A percentile compares a stretch with the other conserved stretches of the same genome.
Conservation (phyloP, 1,139 yeast genomes). For the Saccharomyces uvarum region DNA sequence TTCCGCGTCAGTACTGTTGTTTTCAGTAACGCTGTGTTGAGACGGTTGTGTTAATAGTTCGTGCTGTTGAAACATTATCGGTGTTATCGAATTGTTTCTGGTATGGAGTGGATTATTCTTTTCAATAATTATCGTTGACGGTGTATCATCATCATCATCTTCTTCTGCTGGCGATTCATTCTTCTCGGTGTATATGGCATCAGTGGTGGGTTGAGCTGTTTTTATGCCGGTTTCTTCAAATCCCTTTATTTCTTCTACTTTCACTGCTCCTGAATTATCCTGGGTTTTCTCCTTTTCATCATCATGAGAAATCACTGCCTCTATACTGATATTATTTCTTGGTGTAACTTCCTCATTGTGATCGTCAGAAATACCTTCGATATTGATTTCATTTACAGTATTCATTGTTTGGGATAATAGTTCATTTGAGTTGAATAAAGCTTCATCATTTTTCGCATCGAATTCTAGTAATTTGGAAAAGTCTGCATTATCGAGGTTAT, state of each 20-base stretch:
- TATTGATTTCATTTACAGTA: slow-evolving; percentile 1
- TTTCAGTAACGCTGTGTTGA: not conserved
- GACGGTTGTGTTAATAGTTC: slow-evolving; percentile 9
- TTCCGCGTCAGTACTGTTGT: not conserved
- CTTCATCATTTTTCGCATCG: slow-evolving; percentile 22
- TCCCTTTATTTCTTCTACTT: not conserved
- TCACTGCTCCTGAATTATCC: not conserved
- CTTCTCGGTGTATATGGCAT: not conserved
- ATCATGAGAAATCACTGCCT: not conserved
- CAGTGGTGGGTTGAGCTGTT: not conserved
- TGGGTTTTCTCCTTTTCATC: not conserved
- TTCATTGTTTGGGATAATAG: slow-evolving; percentile 5
- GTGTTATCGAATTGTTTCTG: slow-evolving; percentile 25
- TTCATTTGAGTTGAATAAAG: slow-evolving; percentile 19
- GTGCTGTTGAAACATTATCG: slow-evolving; percentile 25
- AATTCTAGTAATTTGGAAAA: slow-evolving; percentile 25
- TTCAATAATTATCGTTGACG: slow-evolving; percentile 20
- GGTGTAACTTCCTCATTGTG: not conserved
- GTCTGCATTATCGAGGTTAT: slow-evolving; percentile 20
- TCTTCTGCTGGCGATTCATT: not conserved
- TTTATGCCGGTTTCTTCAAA: not conserved
- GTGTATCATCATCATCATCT: slow-evolving; percentile 12
- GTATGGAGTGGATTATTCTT: slow-evolving; percentile 16
- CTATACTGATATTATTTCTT: slow-evolving; percentile 7
- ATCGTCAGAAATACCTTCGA: not conserved